Evolutionary conservation across 2,329 filamentous ascomycete genomes (phyloP).

Genomic region (Monilinia aucupariae): DNA sequence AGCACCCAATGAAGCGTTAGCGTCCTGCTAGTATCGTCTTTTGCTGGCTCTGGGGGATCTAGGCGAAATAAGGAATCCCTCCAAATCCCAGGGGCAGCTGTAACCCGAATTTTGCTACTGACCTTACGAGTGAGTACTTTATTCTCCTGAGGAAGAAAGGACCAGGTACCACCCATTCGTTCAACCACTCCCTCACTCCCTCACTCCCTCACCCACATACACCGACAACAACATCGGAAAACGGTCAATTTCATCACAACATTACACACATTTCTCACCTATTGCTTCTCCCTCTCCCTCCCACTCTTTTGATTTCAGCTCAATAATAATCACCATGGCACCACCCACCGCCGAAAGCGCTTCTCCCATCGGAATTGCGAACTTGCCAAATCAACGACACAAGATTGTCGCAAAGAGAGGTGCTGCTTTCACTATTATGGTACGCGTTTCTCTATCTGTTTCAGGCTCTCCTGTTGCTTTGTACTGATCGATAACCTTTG

Average conservation of each 20-base stretch:
- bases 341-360: constrained; percentile 53
- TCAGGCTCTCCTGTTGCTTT: neutral
- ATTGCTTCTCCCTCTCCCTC: neutral
- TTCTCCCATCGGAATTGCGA: constrained; percentile 68
- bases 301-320: neutral
- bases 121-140: neutral
- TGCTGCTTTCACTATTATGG: constrained; percentile 99
- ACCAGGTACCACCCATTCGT: too few species aligned
- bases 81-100: constrained; percentile 16
- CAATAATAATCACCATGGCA: constrained; percentile 44
- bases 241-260: constrained; percentile 5
- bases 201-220: too few species aligned
- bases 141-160: constrained; percentile 15
- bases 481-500: constrained; percentile 18
- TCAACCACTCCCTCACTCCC: too few species aligned
- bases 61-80: constrained; percentile 15
- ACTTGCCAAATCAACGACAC: constrained; percentile 68
- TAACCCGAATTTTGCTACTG: constrained; percentile 11
- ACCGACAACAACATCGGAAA: constrained; percentile 12
- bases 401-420: constrained; percentile 78
- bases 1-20: neutral
- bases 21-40: neutral
- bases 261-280: neutral
- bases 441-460: constrained; percentile 38
- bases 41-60: constrained; percentile 13